Evolutionary conservation across 2,329 filamentous ascomycete species (phyloP), one percentile per base, ranked within the genome.

Genomic region (Fusarium hainanense): DNA sequence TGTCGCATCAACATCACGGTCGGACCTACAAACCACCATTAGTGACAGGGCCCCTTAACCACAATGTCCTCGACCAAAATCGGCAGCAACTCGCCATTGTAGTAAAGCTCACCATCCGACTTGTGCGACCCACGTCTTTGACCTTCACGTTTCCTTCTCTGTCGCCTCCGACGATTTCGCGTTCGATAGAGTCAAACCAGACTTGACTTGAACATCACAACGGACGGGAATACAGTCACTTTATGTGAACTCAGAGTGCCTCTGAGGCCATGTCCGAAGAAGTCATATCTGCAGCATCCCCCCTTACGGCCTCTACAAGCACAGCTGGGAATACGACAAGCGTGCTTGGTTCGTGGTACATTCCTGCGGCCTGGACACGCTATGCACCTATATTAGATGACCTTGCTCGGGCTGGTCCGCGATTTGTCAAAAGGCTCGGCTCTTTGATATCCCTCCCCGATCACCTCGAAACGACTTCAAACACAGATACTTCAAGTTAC

Each of bases 361-460:
- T 88, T 71, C 76, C 89, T 71, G 85, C 85, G 21, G 78, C 81
- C 58, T 89, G 88, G 87, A 85, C 87, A 44, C 85, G 85, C 70
- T 86, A 88, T 78, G 83, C 87, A 48, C 90, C 91, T 4, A 89
- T 89, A 13, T 80, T 92, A 20, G 89, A 88, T 77, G 90, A 93
- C 74, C 81, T 94, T 49, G 85, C 93, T 68, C 84, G 88, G 78
- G 90, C 88, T 20, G 87, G 92, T 6, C 92, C 92, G 51, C 86
- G 92, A 62, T 89, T 94, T 76, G 85, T 92, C 32, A 89, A 87
- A 79, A 90, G 88, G 77, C 84, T 91, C 40, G 88, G 90, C 52
- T 88, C 87, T n/a, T 87, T 91, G 71, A 84, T 89, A 59, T 82
- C 86, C 37, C 79, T 87, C 34, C 83, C 87, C 14, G 89, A 92